Evolutionary conservation across 1,284 basidiomycete species (phyloP).

Genomic region (Boletus smithii): DNA sequence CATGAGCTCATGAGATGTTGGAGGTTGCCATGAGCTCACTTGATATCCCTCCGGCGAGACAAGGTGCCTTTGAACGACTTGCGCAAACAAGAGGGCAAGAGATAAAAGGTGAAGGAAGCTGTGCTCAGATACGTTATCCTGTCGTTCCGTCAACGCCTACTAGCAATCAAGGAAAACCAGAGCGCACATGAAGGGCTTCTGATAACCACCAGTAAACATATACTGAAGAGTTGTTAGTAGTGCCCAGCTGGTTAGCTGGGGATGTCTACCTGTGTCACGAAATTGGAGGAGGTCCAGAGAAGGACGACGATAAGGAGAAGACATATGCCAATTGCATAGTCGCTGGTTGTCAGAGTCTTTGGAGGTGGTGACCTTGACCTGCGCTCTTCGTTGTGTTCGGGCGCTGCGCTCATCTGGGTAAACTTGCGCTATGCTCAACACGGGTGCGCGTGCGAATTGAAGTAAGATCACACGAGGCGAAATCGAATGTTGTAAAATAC

Average conservation of each 20-base stretch:
- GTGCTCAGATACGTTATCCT: slow-evolving; percentile 89
- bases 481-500: no score
- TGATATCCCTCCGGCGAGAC: slow-evolving; percentile 13
- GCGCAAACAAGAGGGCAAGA: slow-evolving; percentile 66
- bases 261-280: slow-evolving; percentile 66
- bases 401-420: slow-evolving; percentile 22
- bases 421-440: no score
- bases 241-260: slow-evolving; percentile 1
- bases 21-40: slow-evolving; percentile 9
- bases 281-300: slow-evolving; percentile 81
- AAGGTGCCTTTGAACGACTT: slow-evolving; percentile 30
- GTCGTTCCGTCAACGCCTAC: slow-evolving; percentile 8
- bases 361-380: slow-evolving; percentile 9
- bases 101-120: slow-evolving; percentile 85
- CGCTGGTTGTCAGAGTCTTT: slow-evolving; percentile 30
- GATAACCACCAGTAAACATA: slow-evolving; percentile 64
- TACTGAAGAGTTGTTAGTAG: slow-evolving; percentile 41
- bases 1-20: not conserved
- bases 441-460: slow-evolving; percentile 12
- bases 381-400: slow-evolving; percentile 14
- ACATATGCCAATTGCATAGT: slow-evolving; percentile 69
- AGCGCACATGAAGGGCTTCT: slow-evolving; percentile 78
- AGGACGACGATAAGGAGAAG: slow-evolving; percentile 78
- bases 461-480: no score
- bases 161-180: not conserved